Base-by-base conservation (phyloP, 345 rosid genomes). In the Brassica juncea region DNA sequence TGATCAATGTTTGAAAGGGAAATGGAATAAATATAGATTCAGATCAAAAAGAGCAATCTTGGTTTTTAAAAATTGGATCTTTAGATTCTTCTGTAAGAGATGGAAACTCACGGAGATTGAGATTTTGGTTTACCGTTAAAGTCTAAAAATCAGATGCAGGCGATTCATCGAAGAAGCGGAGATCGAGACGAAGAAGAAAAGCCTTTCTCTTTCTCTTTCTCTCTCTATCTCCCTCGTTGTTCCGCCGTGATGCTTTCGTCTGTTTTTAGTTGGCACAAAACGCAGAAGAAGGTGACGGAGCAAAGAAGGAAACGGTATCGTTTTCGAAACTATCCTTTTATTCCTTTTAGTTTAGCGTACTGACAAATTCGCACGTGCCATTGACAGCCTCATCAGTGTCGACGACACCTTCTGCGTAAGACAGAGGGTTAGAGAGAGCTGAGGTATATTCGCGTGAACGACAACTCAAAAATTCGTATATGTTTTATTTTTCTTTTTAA, bases 371-470 rank as follows among this genome's bases (percentile, higher is more conserved):
- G 68, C 77, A 42, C 82, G 73, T 72, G 77, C 63, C 73, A 30
- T 30, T n/a, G 21, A 60, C 65, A 57, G 62, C 8, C 62, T 15
- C 32, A 60, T 12, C 62, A 35, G 59, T 23, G 57, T 63, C 42
- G 15, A 37, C n/a, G n/a, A 77, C 5, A 54, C 72, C 78, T 52
- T 79, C 65, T 68, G 5, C 1, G 1, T 5, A 1, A 44, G 0
- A 4, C 0, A 79, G 74, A 79, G 47, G 66, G 25, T 68, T 68
- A 3, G 19, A 15, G 3, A 27, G 28, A 5, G 19, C 23, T 19
- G 4, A 59, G 74, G 82, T 31, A 74, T 73, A 80, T 80, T 80
- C 79, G 65, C 68, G 6, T 52, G 28, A 54, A 68, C 68, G 79
- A 74, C 73, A 79, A 58, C 62, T 42, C 68, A 72, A 78, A 78